These are phyloP conservation scores for Zangia roseola DNA, from an alignment of 768 basidiomycete species.

Conservation along the genomic window DNA sequence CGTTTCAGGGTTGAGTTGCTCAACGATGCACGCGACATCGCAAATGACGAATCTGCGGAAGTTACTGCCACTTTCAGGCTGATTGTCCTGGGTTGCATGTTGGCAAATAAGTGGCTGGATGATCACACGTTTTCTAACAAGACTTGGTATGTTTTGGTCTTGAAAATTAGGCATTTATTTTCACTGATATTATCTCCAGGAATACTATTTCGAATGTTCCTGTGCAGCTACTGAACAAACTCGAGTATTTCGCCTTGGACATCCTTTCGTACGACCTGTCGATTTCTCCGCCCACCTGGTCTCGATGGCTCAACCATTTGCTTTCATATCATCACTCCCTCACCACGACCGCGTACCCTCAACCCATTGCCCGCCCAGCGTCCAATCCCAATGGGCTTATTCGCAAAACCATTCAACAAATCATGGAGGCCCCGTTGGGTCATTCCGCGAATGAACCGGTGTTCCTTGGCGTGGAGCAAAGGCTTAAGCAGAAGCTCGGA, in stretches of 20 bases:
- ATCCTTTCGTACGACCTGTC: slow-evolving; percentile 71
- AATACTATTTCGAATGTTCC: slow-evolving; percentile 79
- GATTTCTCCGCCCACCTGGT: slow-evolving; percentile 63
- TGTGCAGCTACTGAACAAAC: slow-evolving; percentile 62
- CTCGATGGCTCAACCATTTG: slow-evolving; percentile 67
- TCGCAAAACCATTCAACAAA: slow-evolving; percentile 67
- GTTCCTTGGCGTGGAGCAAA: slow-evolving; percentile 70
- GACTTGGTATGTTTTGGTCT: slow-evolving; percentile 60
- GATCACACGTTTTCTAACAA: slow-evolving; percentile 90
- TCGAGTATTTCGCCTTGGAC: slow-evolving; percentile 71
- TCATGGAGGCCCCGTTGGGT: slow-evolving; percentile 50
- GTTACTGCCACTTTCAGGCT: slow-evolving; percentile 68
- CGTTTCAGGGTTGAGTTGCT: slow-evolving; percentile 65
- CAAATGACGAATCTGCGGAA: slow-evolving; percentile 50
- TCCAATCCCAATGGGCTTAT: slow-evolving; percentile 68
- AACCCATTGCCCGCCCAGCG: slow-evolving; percentile 78
- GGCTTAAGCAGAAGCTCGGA: slow-evolving; percentile 51
- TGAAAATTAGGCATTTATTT: neutral
- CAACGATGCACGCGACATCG: slow-evolving; percentile 43
- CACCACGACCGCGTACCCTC: slow-evolving; percentile 56
- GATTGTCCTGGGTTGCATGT: slow-evolving; percentile 77
- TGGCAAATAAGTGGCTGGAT: slow-evolving; percentile 87
- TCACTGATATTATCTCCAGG: slow-evolving; percentile 41
- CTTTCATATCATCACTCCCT: slow-evolving; percentile 64
- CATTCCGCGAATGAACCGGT: slow-evolving; percentile 49